phyloP scores from a whole-genome alignment of 2,329 filamentous ascomycete species.

The Septoria petroselini region DNA sequence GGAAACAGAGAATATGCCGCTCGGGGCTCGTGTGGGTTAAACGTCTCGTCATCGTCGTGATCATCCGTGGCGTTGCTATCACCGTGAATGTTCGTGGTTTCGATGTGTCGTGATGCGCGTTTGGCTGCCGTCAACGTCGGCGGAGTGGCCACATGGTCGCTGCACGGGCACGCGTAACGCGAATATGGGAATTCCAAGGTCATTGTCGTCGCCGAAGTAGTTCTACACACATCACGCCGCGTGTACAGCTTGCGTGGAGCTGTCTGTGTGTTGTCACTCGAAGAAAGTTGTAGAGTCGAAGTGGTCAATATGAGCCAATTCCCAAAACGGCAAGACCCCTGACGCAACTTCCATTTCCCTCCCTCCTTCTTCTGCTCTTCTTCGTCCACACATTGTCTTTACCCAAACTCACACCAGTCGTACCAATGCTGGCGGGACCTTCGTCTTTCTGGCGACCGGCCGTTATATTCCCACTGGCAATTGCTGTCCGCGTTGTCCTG shows the following conservation, averaged over 20 bases:
- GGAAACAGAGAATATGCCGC: constrained; percentile 92
- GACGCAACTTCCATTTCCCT: background rate
- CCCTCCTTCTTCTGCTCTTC: background rate
- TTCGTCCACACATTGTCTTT: no score
- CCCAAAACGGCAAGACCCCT: background rate
- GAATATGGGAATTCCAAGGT: constrained; percentile 60
- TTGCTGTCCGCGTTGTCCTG: constrained; percentile 67
- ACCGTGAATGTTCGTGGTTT: constrained; percentile 46
- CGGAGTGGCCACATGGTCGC: constrained; percentile 46
- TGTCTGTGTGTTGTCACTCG: background rate
- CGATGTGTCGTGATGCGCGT: constrained; percentile 34
- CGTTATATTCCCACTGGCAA: constrained; percentile 45
- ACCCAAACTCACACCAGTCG: background rate
- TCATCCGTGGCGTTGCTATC: constrained; percentile 58
- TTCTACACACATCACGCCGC: background rate
- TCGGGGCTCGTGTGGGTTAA: constrained; percentile 79
- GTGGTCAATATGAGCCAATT: no score
- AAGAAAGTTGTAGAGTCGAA: no score
- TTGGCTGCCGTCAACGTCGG: constrained; percentile 35
- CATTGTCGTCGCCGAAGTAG: constrained; percentile 39
- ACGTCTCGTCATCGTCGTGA: constrained; percentile 62
- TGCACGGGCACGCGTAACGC: constrained; percentile 64
- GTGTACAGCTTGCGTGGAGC: background rate
- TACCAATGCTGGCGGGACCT: background rate
- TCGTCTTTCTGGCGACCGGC: constrained; percentile 29